Evolutionary conservation across 163 green algal species (phyloP).

Genomic region (Scenedesmus sp.): DNA sequence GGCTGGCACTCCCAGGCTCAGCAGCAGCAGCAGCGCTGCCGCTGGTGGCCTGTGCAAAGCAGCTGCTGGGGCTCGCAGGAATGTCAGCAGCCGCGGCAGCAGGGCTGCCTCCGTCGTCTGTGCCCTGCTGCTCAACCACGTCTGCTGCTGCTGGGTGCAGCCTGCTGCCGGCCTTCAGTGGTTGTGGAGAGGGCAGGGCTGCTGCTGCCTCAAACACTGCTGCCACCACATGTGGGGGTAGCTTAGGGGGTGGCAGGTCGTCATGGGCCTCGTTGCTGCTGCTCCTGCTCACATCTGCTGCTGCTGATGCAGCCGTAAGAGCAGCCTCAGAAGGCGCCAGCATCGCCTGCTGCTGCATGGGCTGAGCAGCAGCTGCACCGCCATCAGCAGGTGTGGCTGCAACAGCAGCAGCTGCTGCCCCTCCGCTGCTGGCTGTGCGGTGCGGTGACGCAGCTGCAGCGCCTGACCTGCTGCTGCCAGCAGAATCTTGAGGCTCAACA

Average conservation of each 20-base stretch:
- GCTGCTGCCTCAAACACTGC: not conserved
- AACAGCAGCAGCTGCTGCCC: not conserved
- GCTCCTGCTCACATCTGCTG: not conserved
- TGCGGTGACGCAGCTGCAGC: not conserved
- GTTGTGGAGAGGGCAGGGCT: not conserved
- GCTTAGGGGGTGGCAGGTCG: not conserved
- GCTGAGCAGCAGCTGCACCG: not conserved
- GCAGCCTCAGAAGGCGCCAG: not conserved
- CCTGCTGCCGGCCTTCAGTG: not conserved
- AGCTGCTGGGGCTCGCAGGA: not conserved
- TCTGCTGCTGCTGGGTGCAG: not conserved
- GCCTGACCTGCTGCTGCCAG: not conserved
- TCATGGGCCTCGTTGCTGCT: not conserved
- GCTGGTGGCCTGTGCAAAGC: conserved; percentile 1
- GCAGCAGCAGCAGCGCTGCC: not conserved
- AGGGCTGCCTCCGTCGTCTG: not conserved
- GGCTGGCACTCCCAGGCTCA: not conserved
- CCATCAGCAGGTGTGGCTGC: not conserved
- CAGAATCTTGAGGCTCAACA: not conserved
- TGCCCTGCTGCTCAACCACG: not conserved
- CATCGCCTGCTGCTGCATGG: not conserved
- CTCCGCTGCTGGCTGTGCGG: not conserved
- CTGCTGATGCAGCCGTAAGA: not conserved
- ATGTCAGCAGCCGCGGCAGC: not conserved
- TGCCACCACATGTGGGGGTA: not conserved